Base-by-base conservation (phyloP, 179 eudicot genomes). In the Carnegiea gigantea region DNA sequence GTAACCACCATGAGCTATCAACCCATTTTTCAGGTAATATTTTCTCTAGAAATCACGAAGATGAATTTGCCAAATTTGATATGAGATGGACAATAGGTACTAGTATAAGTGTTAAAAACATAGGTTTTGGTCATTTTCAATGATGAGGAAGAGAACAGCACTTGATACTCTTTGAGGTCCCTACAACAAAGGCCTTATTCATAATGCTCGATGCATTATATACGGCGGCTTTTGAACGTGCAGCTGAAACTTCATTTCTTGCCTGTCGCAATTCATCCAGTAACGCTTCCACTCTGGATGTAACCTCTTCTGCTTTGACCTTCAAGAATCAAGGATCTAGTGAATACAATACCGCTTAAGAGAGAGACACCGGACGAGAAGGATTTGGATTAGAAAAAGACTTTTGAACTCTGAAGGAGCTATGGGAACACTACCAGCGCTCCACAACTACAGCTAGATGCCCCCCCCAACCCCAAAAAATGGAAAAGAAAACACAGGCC, bases 251-350 rank as follows among this genome's bases (percentile, higher is more conserved):
- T 89, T 96, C 97, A 70, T 88, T 94, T 86, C 91, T 96, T 48
- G 92, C 85, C 68, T 81, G 83, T 73, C 97, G 92, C 75, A 94
- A 80, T 84, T 96, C 99, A 83, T 92, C 97, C 73, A 89, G 64
- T 68, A 96, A 87, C 67, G 86, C 86, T 46, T 91, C 95, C 10
- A 96, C 97, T 82, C 96, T 87, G 2, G 89, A 53, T 60, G 97
- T 84, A 62, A 94, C 98, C 73, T 94, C 99, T 89, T 96, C 98
- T 51, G 97, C 98, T 85, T 91, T 94, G 70, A 92, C 96, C 98
- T 93, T 74, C 77, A 81, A 24, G 57, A 78, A 80, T 11, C 49
- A 65, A 4, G 59, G 48, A 49, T 44, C n/a, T 10, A 53, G 77
- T 33, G 40, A 43, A 5, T 23, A 59, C 17, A 1, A 40, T 64